These are phyloP conservation scores for Eucalyptus polyanthemos DNA, from an alignment of 345 rosid species.

Conservation along the genomic window DNA sequence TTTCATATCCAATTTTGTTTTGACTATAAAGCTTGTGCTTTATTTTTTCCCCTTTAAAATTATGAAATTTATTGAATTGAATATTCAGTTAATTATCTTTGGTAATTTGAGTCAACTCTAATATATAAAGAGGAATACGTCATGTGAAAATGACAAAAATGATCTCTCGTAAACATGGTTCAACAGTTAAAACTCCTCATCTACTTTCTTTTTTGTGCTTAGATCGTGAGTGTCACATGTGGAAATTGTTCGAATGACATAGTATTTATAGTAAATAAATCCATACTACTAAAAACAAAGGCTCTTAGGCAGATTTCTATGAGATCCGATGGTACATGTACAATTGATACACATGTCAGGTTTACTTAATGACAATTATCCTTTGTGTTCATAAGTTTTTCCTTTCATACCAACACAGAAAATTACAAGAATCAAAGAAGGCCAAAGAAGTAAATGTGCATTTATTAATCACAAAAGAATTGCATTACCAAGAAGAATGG, in stretches of 20 bases:
- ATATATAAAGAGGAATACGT: neutral
- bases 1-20: neutral
- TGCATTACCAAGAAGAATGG: neutral
- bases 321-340: neutral
- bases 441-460: neutral
- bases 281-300: neutral
- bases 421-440: neutral
- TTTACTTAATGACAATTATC: neutral
- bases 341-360: neutral
- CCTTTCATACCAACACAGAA: neutral
- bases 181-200: neutral
- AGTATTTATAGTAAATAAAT: neutral
- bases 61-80: neutral
- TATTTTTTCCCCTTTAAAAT: neutral
- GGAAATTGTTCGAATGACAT: neutral
- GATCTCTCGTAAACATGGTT: neutral
- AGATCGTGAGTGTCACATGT: neutral
- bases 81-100: neutral
- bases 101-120: neutral
- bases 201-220: neutral
- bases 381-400: neutral
- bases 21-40: neutral
- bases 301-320: neutral
- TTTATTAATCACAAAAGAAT: neutral
- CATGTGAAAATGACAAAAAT: neutral